A percentile compares a stretch with the other conserved stretches of the same genome.
Conservation (phyloP, 176 grass and related monocot genomes). For the Calamus simplicifolius region DNA sequence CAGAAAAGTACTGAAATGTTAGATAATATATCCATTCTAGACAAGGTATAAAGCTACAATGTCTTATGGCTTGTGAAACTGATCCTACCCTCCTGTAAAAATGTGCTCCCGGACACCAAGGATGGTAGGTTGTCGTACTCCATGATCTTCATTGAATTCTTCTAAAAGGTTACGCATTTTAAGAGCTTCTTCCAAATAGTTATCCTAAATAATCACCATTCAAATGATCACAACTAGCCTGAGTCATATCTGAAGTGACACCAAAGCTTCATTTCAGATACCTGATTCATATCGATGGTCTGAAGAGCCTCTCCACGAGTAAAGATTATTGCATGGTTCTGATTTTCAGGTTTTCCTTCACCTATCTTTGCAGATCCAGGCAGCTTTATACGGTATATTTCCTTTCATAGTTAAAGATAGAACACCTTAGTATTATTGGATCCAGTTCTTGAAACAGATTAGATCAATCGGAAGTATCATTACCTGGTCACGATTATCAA, state of each 20-base stretch:
- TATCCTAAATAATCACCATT: constrained; percentile 53
- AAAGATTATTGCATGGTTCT: constrained; percentile 98
- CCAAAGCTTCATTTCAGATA: constrained; percentile 25
- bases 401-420: constrained; percentile 44
- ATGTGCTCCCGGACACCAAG: constrained; percentile 98
- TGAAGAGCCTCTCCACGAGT: constrained; percentile 88
- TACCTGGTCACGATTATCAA: constrained; percentile 96
- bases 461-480: constrained; percentile 7
- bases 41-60: not conserved
- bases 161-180: constrained; percentile 95
- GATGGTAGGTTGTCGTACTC: constrained; percentile 76
- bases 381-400: constrained; percentile 98
- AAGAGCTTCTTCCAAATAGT: constrained; percentile 95
- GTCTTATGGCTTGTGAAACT: not conserved
- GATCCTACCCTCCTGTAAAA: constrained; percentile 85
- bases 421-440: constrained; percentile 6
- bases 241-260: not conserved
- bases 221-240: not conserved
- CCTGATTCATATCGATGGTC: constrained; percentile 99
- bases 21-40: not conserved
- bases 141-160: constrained; percentile 93
- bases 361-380: constrained; percentile 84
- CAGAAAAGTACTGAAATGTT: constrained; percentile 2
- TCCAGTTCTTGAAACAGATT: constrained; percentile 6
- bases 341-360: constrained; percentile 97